Evolutionary conservation across 371 early-diverging fungal species (phyloP), one percentile per base, ranked within the genome.

Genomic region (Mortierella sp.): DNA sequence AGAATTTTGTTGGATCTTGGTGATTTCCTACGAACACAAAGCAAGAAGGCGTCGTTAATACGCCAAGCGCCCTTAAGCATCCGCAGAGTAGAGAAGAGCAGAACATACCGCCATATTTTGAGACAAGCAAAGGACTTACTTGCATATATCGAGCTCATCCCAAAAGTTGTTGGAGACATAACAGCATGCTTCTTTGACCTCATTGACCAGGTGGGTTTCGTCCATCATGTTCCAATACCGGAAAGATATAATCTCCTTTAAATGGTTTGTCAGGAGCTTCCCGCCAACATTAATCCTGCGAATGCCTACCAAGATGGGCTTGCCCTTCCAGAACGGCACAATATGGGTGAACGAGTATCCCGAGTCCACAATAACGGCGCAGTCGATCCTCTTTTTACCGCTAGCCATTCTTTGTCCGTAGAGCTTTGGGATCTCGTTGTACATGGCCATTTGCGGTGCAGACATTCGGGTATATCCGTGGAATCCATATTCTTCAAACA

Each of bases 171-270:
- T 79, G 15, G 95, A 90, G 0, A 94, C 85, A 76, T 86, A 94
- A 66, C 94, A 94, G 70, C 93, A 92, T 4, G 85, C 81, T 73
- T 94, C 94, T 79, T 95, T 95, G 56, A 92, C 88, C 23, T 92
- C 85, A 56, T 92, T 93, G 49, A 95, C 89, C 30, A 94, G 83
- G 64, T 85, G 87, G 0, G 94, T 92, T 67, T 95, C 95, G 64
- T 95, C 94, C 94, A 94, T 94, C 95, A 95, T 95, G 67, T 95
- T 92, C 86, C 92, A 95, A 51, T 91, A 89, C 82, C 94, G 80
- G 70, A 94, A 95, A 8, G 95, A 94, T 11, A 95, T 90, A 14
- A 88, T 85, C 64, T 94, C 95, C 70, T 95, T 95, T n/a, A 95
- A 79, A 54, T 92, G 92, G 70, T 92, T 95, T 4, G 95, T 95